Evolutionary conservation across 768 basidiomycete species (phyloP), one percentile per base, ranked within the genome.

Genomic region (Lactarius vividus): DNA sequence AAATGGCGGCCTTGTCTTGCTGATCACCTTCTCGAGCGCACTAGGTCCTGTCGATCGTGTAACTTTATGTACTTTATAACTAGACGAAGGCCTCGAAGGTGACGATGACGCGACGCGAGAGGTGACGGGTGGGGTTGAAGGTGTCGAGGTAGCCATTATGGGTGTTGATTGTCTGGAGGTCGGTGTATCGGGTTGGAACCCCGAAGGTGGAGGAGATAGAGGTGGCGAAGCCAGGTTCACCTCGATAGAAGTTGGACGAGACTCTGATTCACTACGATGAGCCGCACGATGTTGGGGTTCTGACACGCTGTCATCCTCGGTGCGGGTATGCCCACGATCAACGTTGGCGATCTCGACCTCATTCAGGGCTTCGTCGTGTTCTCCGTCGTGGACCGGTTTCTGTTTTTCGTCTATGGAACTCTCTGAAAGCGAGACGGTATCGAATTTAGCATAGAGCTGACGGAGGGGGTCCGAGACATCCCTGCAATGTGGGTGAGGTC

Each of bases 1-100:
- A 73, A 88, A 88, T 5, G 82, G 76, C 20, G 91, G 94, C n/a
- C 94, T 80, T 0, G 94, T 96, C 75, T 85, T 88, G 75, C 90
- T 93, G 59, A 90, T 78, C 39, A 93, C 87, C 75, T 87, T 90
- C 73, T 94, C 90, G 55, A 96, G 81, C 5, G 78, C 74, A 70
- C 88, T 91, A 11, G 89, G 89, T 23, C 90, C 88, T 15, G 76
- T 72, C 4, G 88, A 87, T 26, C 84, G 85, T 35, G 80, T 76
- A 44, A 77, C 74, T 61, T 79, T 78, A 71, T 84, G 84, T 33
- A 29, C 26, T 23, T 44, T 58, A 65, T 66, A 74, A 70, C 42
- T 73, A 68, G 62, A 78, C 2, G 71, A 59, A 16, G 58, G 59
- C 9, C 65, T 63, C 55, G 70, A 59, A 61, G 72, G 54, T 20